Percentiles rank a stretch among this genome's conserved stretches.
These are phyloP conservation scores for Solanum paucissectum DNA, from an alignment of 257 asterid genomes.

Conservation along the genomic window DNA sequence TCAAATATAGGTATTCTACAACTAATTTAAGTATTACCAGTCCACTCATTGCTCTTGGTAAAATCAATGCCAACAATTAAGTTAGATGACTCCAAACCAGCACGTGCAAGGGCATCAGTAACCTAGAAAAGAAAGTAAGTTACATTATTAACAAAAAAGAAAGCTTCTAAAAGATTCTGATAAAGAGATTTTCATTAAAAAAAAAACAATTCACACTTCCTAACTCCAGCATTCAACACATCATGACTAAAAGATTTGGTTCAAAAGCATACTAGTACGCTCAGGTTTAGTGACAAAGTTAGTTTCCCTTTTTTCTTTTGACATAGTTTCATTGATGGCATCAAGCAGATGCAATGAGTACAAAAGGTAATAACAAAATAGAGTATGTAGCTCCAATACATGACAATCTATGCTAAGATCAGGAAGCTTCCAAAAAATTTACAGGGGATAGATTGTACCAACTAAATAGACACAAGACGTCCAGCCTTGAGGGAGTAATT, in stretches of 20 bases:
- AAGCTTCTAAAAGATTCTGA: neutral
- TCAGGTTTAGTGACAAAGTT: neutral
- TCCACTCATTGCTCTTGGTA: constrained; percentile 99
- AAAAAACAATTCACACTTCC: neutral
- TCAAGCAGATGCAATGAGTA: neutral
- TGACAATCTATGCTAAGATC: neutral
- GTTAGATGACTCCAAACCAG: constrained; percentile 95
- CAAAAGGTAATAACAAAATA: neutral
- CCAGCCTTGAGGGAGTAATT: neutral
- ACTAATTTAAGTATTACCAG: constrained; percentile 34
- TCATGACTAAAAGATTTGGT: neutral
- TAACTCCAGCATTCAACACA: neutral
- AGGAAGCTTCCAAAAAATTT: neutral
- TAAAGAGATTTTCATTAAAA: neutral
- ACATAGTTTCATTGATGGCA: neutral
- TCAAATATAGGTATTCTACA: neutral
- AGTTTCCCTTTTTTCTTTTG: neutral
- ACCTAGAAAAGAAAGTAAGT: constrained; percentile 34
- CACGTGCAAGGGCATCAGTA: constrained; percentile 83
- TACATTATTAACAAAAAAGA: neutral
- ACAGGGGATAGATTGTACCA: neutral
- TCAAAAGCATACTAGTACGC: neutral
- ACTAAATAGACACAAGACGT: neutral
- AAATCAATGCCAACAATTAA: constrained; percentile 90
- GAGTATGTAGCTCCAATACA: neutral